Base-by-base conservation (phyloP, 2,329 filamentous ascomycete species). In the Colletotrichum falcatum region DNA sequence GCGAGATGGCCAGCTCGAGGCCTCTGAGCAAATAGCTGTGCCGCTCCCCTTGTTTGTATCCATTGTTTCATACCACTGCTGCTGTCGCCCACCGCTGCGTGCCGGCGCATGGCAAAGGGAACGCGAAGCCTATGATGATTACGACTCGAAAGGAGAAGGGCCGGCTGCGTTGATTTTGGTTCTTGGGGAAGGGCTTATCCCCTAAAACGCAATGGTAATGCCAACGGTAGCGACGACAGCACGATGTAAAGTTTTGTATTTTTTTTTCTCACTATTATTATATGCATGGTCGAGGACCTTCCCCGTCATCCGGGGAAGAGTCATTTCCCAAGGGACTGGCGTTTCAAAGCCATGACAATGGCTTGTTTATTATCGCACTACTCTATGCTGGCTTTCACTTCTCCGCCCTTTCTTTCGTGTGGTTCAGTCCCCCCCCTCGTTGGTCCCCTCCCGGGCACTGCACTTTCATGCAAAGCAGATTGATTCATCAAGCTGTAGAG, bases 1-100 rank as follows among this genome's bases (percentile, higher is more conserved):
- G 96, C 79, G 96, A 99, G 85, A 98, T 99, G 95, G 90, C 90
- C 68, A 84, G 81, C 66, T 85, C 83, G 63, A 78, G 82, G 70
- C 77, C 80, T 54, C 65, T 70, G 33, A 64, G 69, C 39, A 70
- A 55, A 39, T 71, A 65, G 56, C 37, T 12, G 16, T 5, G 44
- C 51, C n/a, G n/a, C 55, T 12, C n/a, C 12, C 37, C 7, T 48
- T 35, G n/a, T n/a, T n/a, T n/a, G n/a, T 48, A 20, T 20, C n/a
- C 42, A 33, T 7, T n/a, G 5, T 44, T 48, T 26, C n/a, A n/a
- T 33, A 23, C 26, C 18, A 26, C 37, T 35, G 20, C 42, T 61
- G 39, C 55, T 26, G 48, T 26, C 54, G 23, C 7, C 46, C 18
- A 26, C 44, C 30, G 30, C 59, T 26, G 18, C 46, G 18, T 44